Evolutionary conservation across 352 stramenopile genomes (phyloP), one percentile per base, ranked within the genome.

Genomic region (Phytophthora pluvialis): DNA sequence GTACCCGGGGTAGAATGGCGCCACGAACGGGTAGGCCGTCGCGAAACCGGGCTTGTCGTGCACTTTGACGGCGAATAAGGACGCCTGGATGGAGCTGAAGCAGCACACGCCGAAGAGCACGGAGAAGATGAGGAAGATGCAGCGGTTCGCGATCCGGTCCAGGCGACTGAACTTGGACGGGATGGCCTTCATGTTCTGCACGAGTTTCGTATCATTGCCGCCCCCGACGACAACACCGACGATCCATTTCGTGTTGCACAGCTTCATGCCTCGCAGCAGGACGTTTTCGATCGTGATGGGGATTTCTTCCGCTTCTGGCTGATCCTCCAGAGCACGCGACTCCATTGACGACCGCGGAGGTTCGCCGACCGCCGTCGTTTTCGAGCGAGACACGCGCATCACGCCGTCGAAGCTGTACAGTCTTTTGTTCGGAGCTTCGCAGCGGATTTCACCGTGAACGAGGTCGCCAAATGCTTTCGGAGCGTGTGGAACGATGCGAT

Each of bases 181-280:
- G 25, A 94, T 87, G 0, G 81, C 80, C 61, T 94, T 93, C 78
- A 91, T 93, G 56, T 96, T 96, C 26, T 91, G 88, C 13, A 93
- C 73, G 1, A 94, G 64, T 47, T 96, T 96, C 1, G 84, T 89
- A 48, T 96, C 88, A 49, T 87, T 91, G 2, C 88, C 88, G 1
- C 84, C 82, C 0, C 82, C 80, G 6, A 96, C 88, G 11, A 94
- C 76, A n/a, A 94, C 86, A 0, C 86, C 88, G 5, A 92, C 66
- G 21, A 76, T 73, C 80, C 83, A 96, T 52, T 91, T 90, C 18
- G 88, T 96, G 50, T 95, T 94, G 68, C 80, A 91, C 3, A 95
- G 59, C 50, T 88, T 94, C 82, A 91, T 94, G 4, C 88, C 88
- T 9, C 88, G 84, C 12, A 94, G 43, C 43, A 94, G 50, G 0